Conservation (phyloP, 2,329 filamentous ascomycete genomes). For the Colletotrichum costaricense region DNA sequence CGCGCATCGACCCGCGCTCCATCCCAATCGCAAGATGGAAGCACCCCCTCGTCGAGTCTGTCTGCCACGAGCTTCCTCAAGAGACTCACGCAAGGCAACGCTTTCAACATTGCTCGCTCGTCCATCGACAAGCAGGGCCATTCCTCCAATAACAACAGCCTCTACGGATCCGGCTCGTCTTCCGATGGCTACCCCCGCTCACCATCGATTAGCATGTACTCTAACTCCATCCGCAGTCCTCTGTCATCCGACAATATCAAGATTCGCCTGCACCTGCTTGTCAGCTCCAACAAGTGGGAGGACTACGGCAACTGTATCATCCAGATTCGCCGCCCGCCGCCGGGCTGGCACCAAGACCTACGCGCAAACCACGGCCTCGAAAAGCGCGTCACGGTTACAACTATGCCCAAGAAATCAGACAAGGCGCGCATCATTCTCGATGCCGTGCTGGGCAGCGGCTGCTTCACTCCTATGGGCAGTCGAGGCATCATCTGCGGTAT, state of each 20-base stretch:
- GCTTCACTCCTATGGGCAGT: conserved; percentile 85
- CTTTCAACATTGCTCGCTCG: conserved; percentile 86
- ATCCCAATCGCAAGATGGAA: conserved; percentile 77
- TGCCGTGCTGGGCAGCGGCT: conserved; percentile 84
- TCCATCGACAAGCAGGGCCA: conserved; percentile 70
- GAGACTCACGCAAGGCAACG: conserved; percentile 76
- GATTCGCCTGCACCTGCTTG: conserved; percentile 86
- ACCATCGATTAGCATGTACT: conserved; percentile 67
- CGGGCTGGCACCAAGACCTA: conserved; percentile 68
- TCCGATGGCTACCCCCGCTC: conserved; percentile 62
- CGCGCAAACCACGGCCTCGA: conserved; percentile 75
- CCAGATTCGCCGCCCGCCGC: conserved; percentile 82
- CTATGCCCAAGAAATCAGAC: conserved; percentile 72
- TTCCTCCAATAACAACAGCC: conserved; percentile 66
- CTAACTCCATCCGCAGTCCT: conserved; percentile 61
- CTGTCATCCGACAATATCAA: conserved; percentile 83
- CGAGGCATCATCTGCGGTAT: conserved; percentile 91
- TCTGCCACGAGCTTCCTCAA: conserved; percentile 83
- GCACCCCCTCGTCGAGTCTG: conserved; percentile 67
- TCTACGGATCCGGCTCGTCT: conserved; percentile 71
- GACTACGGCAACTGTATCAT: conserved; percentile 88
- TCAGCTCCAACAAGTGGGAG: conserved; percentile 84
- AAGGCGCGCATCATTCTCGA: conserved; percentile 78
- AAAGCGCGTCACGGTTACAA: conserved; percentile 85
- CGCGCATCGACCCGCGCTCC: conserved; percentile 71